Evolutionary conservation across 2,329 filamentous ascomycete species (phyloP), one percentile per base, ranked within the genome.

Genomic region (Aspergillus sp.): DNA sequence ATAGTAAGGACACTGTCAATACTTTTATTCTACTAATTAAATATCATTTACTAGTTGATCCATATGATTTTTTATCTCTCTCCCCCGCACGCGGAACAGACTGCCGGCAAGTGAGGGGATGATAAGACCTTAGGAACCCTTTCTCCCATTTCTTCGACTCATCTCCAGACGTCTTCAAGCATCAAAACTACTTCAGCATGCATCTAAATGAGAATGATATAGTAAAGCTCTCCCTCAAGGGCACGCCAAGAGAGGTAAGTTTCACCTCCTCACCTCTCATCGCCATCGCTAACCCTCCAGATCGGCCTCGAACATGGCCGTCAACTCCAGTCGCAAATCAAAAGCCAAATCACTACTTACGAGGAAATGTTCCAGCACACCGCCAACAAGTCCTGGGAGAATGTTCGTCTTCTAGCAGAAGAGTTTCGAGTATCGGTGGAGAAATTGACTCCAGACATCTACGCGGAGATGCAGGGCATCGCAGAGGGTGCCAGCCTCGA

Each of bases 401-500:
- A 70, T 32, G 75, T 77, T 10, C 68, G 65, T 7, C 48, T 65
- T 3, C 61, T 72, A 12, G 76, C 78, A 0, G 58, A 67, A 12
- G 62, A 64, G 28, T 81, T 80, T 52, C 65, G 74, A 39, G 56
- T 63, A 6, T 62, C 70, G 0, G 66, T 79, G 1, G 58, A 66
- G 33, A 50, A 56, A 6, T 44, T 66, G n/a, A 57, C 63, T 1
- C 63, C 68, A 0, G 53, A 65, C 12, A 57, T 72, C 12, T 54
- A 71, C 4, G 56, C 60, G n/a, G 75, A 78, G 49, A 73, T 75
- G 51, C 57, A 61, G 43, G 82, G 75, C 2, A 69, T 82, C 37
- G 77, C 79, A 1, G 69, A 76, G 27, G 79, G 78, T 5, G 69
- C 77, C 0, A 65, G 58, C 0, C 53, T 69, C 5, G 59, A 69